Conservation (phyloP, 345 rosid genomes). For the Sisymbrium altissimum region DNA sequence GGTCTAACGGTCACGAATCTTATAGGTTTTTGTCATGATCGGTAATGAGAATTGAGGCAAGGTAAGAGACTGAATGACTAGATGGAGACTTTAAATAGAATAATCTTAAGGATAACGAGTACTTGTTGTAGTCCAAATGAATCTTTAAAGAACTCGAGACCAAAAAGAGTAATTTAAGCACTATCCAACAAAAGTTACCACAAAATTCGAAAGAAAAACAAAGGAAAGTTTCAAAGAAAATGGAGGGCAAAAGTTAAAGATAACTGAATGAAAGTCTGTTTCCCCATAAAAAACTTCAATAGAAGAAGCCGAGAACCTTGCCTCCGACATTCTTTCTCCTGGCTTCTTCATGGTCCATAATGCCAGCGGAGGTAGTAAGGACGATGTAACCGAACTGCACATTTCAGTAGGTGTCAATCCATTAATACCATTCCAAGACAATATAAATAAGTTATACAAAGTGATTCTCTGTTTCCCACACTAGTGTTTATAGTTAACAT, state of each 20-base stretch:
- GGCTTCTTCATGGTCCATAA: constrained; percentile 46
- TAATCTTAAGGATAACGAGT: background rate
- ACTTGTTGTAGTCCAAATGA: background rate
- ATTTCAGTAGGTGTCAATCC: background rate
- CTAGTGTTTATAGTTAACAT: background rate
- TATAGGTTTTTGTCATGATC: background rate
- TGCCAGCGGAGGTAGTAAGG: constrained; percentile 40
- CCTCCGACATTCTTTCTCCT: constrained; percentile 45
- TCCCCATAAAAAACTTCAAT: constrained; percentile 20
- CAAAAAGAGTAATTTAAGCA: constrained; percentile 2
- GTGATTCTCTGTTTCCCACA: background rate
- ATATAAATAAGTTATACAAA: background rate
- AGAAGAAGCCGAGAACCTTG: constrained; percentile 44
- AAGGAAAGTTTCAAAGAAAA: constrained; percentile 1
- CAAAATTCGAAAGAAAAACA: constrained; percentile 18
- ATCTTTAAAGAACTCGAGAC: background rate
- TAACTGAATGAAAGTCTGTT: background rate
- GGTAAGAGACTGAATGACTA: background rate
- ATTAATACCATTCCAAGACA: background rate
- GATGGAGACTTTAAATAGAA: background rate
- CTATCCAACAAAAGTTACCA: constrained; percentile 26
- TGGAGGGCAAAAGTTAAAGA: background rate
- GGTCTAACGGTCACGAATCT: no score
- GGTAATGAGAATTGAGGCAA: background rate
- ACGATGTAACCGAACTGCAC: constrained; percentile 42